phyloP scores from a whole-genome alignment of 371 early-diverging fungal genomes.

The Lichtheimia hyalospora region DNA sequence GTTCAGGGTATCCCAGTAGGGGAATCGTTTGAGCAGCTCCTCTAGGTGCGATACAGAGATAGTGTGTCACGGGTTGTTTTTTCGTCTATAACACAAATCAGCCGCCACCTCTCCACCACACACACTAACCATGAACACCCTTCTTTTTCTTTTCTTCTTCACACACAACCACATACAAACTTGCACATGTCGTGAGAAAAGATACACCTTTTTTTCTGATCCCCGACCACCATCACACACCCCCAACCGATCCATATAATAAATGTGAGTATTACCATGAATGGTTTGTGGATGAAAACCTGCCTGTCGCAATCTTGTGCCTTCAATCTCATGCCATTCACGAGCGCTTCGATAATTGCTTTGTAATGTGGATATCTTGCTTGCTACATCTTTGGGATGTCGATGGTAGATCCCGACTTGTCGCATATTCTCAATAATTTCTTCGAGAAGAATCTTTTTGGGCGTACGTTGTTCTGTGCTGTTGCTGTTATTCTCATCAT shows the following conservation, averaged over 20 bases:
- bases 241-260: too few species aligned
- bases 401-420: conserved; percentile 48
- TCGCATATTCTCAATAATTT: conserved; percentile 45
- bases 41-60: conserved; percentile 19
- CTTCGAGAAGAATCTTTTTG: conserved; percentile 42
- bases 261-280: conserved; percentile 31
- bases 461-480: conserved; percentile 38
- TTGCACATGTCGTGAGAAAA: too few species aligned
- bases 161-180: too few species aligned
- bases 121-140: too few species aligned
- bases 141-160: too few species aligned
- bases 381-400: conserved; percentile 45
- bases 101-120: neutral
- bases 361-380: conserved; percentile 47
- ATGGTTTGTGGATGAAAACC: conserved; percentile 38
- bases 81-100: conserved; percentile 1
- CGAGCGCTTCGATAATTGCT: conserved; percentile 45
- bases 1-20: conserved; percentile 48
- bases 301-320: conserved; percentile 31
- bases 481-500: neutral
- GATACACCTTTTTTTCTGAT: too few species aligned
- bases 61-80: neutral
- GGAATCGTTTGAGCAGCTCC: conserved; percentile 46
- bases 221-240: too few species aligned
- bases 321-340: conserved; percentile 47